Percentiles rank a stretch among this genome's conserved stretches.
Evolutionary conservation across 1,284 basidiomycete species (phyloP).

Genomic region (Bondarzewia mesenterica): DNA sequence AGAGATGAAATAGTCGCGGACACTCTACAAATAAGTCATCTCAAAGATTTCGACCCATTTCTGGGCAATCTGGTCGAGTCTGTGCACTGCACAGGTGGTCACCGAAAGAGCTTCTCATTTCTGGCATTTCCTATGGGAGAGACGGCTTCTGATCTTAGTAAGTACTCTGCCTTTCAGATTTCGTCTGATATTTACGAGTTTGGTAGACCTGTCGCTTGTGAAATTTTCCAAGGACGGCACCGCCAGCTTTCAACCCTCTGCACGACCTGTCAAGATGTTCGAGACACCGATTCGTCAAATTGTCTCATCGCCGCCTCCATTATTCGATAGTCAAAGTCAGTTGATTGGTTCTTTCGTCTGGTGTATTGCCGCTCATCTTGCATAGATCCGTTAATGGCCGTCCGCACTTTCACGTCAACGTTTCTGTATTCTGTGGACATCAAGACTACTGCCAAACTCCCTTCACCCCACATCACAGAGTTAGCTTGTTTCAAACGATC

Average conservation of each 20-base stretch:
- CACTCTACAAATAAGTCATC: conserved; percentile 22
- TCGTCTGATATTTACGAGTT: conserved; percentile 6
- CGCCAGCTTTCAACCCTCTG: conserved; percentile 33
- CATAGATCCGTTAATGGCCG: conserved; percentile 7
- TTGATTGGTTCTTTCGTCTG: background rate
- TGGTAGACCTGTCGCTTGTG: conserved; percentile 45
- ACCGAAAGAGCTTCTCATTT: conserved; percentile 22
- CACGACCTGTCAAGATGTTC: conserved; percentile 35
- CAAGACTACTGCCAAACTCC: background rate
- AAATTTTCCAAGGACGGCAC: conserved; percentile 18
- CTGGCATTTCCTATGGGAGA: conserved; percentile 60
- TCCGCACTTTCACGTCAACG: conserved; percentile 11
- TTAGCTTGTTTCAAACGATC: conserved; percentile 7
- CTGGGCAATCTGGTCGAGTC: conserved; percentile 42
- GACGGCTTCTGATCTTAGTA: conserved; percentile 50
- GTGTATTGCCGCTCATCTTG: background rate
- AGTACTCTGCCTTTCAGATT: conserved; percentile 15
- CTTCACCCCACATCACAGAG: conserved; percentile 6
- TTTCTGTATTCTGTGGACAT: conserved; percentile 8
- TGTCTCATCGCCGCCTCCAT: background rate
- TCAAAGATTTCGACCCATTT: conserved; percentile 45
- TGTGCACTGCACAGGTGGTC: conserved; percentile 23
- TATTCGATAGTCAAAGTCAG: background rate
- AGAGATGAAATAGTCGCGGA: conserved; percentile 44
- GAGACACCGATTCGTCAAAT: conserved; percentile 52